Percentiles rank a stretch among this genome's conserved stretches.
These are phyloP conservation scores for Pythium myriotylum DNA, from an alignment of 352 stramenopile genomes.

Conservation along the genomic window DNA sequence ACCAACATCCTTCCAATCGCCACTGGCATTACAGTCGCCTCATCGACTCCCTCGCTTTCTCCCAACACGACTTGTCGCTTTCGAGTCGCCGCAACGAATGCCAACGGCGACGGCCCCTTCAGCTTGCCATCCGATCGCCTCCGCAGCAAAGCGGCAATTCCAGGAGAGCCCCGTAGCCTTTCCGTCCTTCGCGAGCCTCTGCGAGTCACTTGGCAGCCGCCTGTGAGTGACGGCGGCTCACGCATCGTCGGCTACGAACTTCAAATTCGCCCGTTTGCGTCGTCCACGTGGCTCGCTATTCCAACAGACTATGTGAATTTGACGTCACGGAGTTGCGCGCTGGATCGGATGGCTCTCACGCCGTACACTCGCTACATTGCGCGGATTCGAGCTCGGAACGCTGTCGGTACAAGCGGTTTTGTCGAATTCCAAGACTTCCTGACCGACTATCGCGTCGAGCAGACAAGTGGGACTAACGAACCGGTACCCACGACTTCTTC, in stretches of 20 bases:
- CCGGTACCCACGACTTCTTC: constrained; percentile 21
- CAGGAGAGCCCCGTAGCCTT: constrained; percentile 27
- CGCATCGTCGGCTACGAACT: constrained; percentile 42
- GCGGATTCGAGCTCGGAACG: constrained; percentile 43
- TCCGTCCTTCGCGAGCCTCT: constrained; percentile 28
- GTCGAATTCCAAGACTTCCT: constrained; percentile 37
- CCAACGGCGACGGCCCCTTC: constrained; percentile 59
- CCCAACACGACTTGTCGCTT: constrained; percentile 58
- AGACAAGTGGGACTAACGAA: not conserved
- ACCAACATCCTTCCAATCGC: constrained; percentile 32
- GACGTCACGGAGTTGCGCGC: constrained; percentile 9
- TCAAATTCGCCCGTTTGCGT: constrained; percentile 37
- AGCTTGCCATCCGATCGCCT: constrained; percentile 39
- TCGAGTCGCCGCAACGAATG: constrained; percentile 51
- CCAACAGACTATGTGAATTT: not conserved
- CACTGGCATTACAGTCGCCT: constrained; percentile 31
- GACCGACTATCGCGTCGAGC: constrained; percentile 31
- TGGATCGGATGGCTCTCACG: constrained; percentile 16
- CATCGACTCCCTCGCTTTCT: constrained; percentile 25
- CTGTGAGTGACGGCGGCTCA: constrained; percentile 33
- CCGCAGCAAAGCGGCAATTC: constrained; percentile 31
- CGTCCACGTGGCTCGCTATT: constrained; percentile 47
- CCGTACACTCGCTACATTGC: constrained; percentile 47
- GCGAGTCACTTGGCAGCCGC: constrained; percentile 41
- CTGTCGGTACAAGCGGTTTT: constrained; percentile 31